These are phyloP conservation scores for Aspergillus saccharolyticus DNA, from an alignment of 495 filamentous ascomycete genomes.

Conservation along the genomic window DNA sequence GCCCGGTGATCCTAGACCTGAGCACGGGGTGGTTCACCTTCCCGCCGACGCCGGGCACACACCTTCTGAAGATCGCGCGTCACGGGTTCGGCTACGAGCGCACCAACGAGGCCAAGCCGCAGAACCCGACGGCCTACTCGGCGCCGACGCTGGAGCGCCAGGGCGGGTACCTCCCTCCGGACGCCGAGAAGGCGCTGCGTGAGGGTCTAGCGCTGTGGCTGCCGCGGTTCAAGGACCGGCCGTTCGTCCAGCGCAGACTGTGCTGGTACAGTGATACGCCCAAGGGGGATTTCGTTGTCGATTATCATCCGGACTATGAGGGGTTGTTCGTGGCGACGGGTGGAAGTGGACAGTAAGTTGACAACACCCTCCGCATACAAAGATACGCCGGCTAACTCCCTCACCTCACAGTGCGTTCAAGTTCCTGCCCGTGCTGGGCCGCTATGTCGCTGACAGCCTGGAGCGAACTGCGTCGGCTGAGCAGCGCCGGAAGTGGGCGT, in stretches of 20 bases:
- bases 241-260: conserved; percentile 64
- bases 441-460: conserved; percentile 58
- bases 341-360: conserved; percentile 62
- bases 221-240: conserved; percentile 56
- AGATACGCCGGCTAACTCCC: not conserved
- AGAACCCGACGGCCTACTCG: conserved; percentile 26
- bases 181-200: conserved; percentile 59
- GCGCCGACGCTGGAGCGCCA: conserved; percentile 36
- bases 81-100: conserved; percentile 83
- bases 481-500: not conserved
- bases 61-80: conserved; percentile 73
- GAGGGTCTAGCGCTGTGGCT: conserved; percentile 56
- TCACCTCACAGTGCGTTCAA: conserved; percentile 53
- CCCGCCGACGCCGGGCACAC: conserved; percentile 54
- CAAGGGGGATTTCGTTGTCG: conserved; percentile 73
- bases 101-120: conserved; percentile 43
- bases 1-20: conserved; percentile 73
- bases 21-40: conserved; percentile 78
- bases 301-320: conserved; percentile 63
- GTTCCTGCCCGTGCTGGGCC: conserved; percentile 72
- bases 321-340: conserved; percentile 78
- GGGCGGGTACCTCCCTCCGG: conserved; percentile 45
- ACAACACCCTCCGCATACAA: no score
- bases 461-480: conserved; percentile 11
- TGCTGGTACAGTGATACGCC: conserved; percentile 92